Percentiles rank a stretch among this genome's conserved stretches.
Conservation (phyloP, 1,139 yeast species). For the Blastobotrys malaysiensis region DNA sequence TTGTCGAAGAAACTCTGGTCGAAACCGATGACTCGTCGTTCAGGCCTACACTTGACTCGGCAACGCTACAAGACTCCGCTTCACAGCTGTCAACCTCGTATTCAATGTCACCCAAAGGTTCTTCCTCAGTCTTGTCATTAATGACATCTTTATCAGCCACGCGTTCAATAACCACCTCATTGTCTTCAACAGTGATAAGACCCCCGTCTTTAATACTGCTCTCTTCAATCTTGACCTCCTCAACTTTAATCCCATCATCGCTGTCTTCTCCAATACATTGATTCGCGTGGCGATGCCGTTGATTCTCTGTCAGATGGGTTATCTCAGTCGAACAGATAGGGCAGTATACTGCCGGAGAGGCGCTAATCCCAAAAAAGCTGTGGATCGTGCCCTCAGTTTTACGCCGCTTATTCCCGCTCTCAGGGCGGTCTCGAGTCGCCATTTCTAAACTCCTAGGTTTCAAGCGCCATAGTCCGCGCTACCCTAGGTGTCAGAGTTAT, state of each 20-base stretch:
- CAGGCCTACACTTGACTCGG: neutral
- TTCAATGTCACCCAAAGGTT: too few relatives aligned
- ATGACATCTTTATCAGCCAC: neutral
- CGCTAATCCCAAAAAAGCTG: neutral
- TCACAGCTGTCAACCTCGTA: neutral
- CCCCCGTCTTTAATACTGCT: neutral
- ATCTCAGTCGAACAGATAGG: constrained; percentile 6
- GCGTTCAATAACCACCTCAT: neutral
- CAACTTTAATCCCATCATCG: neutral
- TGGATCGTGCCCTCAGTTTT: neutral
- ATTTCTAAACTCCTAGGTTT: neutral
- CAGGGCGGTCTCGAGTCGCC: neutral
- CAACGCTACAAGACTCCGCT: neutral
- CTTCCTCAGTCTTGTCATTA: neutral
- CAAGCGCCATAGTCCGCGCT: neutral
- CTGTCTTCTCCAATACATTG: constrained; percentile 5
- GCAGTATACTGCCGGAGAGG: constrained; percentile 1
- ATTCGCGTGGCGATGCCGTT: constrained; percentile 8
- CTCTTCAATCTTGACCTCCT: constrained; percentile 3
- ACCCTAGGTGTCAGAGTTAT: too few relatives aligned
- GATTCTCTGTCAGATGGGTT: neutral
- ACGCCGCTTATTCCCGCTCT: neutral
- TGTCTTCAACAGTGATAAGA: neutral
- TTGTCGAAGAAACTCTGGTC: neutral
- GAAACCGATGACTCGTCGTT: neutral